These are phyloP conservation scores for Papiliotrema laurentii DNA, from an alignment of 1,284 basidiomycete genomes.

Conservation along the genomic window DNA sequence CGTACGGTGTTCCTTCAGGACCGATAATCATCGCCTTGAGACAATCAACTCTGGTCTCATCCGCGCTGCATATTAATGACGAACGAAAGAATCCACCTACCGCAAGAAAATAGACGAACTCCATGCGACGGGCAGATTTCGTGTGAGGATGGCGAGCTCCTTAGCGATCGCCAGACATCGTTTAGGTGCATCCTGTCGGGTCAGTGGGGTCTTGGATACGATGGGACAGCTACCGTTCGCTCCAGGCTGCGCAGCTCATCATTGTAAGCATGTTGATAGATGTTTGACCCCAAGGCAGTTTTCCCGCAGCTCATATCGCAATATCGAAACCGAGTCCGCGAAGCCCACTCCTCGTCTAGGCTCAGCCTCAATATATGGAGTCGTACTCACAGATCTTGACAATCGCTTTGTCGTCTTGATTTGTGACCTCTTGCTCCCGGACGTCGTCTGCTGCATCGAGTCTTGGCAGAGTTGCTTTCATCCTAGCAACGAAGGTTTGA, in stretches of 20 bases:
- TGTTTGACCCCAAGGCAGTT: not conserved
- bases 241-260: slow-evolving; percentile 15
- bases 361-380: slow-evolving; percentile 6
- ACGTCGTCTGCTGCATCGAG: slow-evolving; percentile 55
- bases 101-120: slow-evolving; percentile 79
- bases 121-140: slow-evolving; percentile 82
- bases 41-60: slow-evolving; percentile 73
- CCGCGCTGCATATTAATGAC: slow-evolving; percentile 23
- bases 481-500: not conserved
- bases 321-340: slow-evolving; percentile 72
- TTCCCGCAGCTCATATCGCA: slow-evolving; percentile 56
- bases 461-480: slow-evolving; percentile 55
- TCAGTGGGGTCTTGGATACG: too few relatives aligned
- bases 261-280: not conserved
- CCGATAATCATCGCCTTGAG: slow-evolving; percentile 85
- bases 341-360: slow-evolving; percentile 70
- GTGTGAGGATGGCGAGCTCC: slow-evolving; percentile 82
- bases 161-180: slow-evolving; percentile 86
- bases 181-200: slow-evolving; percentile 72
- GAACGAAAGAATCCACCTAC: slow-evolving; percentile 2
- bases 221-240: slow-evolving; percentile 23
- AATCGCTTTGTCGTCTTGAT: slow-evolving; percentile 56
- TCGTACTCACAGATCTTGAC: slow-evolving; percentile 55
- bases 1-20: slow-evolving; percentile 84
- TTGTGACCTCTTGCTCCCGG: not conserved